A percentile compares a stretch with the other conserved stretches of the same genome.
Evolutionary conservation across 805 yeast genomes (phyloP).

Genomic region (Ogataea chonburiensis): DNA sequence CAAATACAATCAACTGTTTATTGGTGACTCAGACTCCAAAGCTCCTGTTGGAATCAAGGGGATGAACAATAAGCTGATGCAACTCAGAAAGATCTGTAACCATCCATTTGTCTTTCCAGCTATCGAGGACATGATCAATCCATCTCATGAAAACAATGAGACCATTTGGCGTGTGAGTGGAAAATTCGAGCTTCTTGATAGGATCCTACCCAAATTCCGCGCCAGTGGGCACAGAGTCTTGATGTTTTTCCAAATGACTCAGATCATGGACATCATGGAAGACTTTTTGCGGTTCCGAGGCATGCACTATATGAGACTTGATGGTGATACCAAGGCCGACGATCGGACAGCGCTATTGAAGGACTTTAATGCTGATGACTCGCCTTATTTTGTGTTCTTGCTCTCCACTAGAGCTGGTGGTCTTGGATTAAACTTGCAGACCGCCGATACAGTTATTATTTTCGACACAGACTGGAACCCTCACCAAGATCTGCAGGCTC

Average conservation of each 20-base stretch:
- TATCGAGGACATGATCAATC: slow-evolving; percentile 69
- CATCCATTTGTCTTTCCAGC: slow-evolving; percentile 88
- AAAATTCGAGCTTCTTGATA: slow-evolving; percentile 74
- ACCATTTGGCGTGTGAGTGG: slow-evolving; percentile 76
- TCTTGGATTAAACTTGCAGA: slow-evolving; percentile 79
- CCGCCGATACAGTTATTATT: slow-evolving; percentile 84
- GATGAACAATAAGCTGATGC: slow-evolving; percentile 81
- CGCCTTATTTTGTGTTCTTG: slow-evolving; percentile 76
- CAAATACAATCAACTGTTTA: slow-evolving; percentile 63
- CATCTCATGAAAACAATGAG: slow-evolving; percentile 59
- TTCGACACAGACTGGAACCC: slow-evolving; percentile 92
- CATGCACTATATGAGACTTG: slow-evolving; percentile 72
- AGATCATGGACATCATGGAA: slow-evolving; percentile 88
- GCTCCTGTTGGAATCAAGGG: slow-evolving; percentile 70
- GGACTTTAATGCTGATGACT: slow-evolving; percentile 69
- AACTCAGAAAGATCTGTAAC: slow-evolving; percentile 77
- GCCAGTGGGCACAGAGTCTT: slow-evolving; percentile 75
- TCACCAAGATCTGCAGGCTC: slow-evolving; percentile 88
- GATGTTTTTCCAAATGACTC: slow-evolving; percentile 87
- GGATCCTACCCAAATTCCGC: slow-evolving; percentile 72
- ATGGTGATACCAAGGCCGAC: slow-evolving; percentile 82
- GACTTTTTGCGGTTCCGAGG: slow-evolving; percentile 68
- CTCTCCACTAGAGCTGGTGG: slow-evolving; percentile 90
- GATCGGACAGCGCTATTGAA: slow-evolving; percentile 76
- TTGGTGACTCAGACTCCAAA: slow-evolving; percentile 58